phyloP scores from a whole-genome alignment of 2,329 filamentous ascomycete species.

The Byssothecium circinans region DNA sequence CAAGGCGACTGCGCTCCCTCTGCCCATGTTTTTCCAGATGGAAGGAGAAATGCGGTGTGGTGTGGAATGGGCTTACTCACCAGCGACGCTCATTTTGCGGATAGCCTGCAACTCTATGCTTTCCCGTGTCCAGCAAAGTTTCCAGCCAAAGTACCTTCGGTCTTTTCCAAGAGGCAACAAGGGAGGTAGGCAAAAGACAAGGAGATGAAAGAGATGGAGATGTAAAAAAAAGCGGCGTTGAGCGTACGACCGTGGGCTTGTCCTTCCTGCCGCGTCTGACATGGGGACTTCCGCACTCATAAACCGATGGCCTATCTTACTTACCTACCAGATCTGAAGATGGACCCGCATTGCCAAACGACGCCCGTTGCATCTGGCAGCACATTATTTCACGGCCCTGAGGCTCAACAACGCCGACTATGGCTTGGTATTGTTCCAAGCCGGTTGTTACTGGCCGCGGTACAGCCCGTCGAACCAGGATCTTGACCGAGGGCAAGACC shows the following conservation, averaged over 20 bases:
- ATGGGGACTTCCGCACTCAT: slow-evolving; percentile 1
- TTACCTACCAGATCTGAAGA: background rate
- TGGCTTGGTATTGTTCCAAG: background rate
- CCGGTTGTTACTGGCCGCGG: background rate
- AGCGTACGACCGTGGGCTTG: background rate
- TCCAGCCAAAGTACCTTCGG: too few species aligned
- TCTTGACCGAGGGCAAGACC: background rate
- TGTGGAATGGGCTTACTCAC: background rate
- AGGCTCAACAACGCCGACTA: background rate
- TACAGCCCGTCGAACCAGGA: background rate
- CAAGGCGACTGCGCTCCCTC: slow-evolving; percentile 8
- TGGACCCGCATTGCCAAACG: slow-evolving; percentile 7
- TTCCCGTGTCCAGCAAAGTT: background rate
- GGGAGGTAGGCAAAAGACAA: too few species aligned
- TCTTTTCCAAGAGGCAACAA: too few species aligned
- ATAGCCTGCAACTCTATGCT: slow-evolving; percentile 5
- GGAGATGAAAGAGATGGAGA: too few species aligned
- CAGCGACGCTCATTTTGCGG: slow-evolving; percentile 7
- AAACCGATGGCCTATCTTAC: background rate
- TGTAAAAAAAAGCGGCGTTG: slow-evolving; percentile 2
- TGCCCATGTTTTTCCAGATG: background rate
- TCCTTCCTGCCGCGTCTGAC: slow-evolving; percentile 8
- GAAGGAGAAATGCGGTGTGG: background rate
- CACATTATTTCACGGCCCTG: background rate
- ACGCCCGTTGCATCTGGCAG: slow-evolving; percentile 7